Conservation (phyloP, 345 rosid species). For the Arabis hirsuta region DNA sequence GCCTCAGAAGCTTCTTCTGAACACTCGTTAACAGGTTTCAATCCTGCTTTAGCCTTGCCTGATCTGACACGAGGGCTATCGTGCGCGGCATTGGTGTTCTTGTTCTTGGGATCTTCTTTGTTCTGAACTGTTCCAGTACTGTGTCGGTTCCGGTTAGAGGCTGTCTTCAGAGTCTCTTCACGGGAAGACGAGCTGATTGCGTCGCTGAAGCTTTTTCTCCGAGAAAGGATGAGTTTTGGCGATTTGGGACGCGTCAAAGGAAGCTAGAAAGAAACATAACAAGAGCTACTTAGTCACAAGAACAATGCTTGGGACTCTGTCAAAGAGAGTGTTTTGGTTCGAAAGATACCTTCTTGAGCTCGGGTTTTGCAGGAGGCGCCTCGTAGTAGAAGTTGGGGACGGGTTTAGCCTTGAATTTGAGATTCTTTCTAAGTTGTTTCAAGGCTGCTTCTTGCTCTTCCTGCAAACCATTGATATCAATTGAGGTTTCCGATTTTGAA, state of each 20-base stretch:
- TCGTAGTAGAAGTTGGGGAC: conserved; percentile 95
- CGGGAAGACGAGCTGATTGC: conserved; percentile 43
- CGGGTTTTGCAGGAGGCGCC: conserved; percentile 79
- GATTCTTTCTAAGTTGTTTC: conserved; percentile 82
- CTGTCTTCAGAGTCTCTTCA: conserved; percentile 33
- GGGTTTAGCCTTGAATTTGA: conserved; percentile 86
- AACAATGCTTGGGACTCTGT: conserved; percentile 13
- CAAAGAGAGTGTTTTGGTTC: background rate
- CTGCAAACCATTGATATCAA: conserved; percentile 39
- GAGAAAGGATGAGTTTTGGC: conserved; percentile 57
- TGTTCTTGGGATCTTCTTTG: conserved; percentile 38
- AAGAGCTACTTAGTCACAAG: conserved; percentile 22
- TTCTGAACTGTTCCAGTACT: conserved; percentile 53
- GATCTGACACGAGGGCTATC: conserved; percentile 48
- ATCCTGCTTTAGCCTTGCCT: conserved; percentile 51
- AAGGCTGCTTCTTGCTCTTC: conserved; percentile 97
- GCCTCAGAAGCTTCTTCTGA: conserved; percentile 48
- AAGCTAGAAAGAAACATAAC: conserved; percentile 44
- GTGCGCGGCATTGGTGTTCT: conserved; percentile 32
- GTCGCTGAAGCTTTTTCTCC: conserved; percentile 72
- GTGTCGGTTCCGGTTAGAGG: conserved; percentile 38
- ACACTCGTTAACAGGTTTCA: conserved; percentile 48
- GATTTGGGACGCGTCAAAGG: conserved; percentile 88
- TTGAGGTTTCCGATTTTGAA: background rate
- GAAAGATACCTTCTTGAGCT: conserved; percentile 78